phyloP scores from a whole-genome alignment of 179 eudicot genomes.

The Actinidia chinensis region DNA sequence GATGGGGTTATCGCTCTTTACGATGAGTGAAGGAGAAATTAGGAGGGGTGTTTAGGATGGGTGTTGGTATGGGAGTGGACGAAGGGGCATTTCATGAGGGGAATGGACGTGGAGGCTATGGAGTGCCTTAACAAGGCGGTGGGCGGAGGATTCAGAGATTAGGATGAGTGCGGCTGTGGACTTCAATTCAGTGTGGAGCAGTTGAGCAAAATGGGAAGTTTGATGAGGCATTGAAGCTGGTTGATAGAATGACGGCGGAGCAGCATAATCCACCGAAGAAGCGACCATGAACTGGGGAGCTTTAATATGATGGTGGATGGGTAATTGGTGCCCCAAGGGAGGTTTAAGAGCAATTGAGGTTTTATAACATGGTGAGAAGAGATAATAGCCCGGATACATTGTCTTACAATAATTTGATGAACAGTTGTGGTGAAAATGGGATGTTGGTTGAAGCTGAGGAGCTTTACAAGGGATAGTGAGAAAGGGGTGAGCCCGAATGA shows the following conservation, averaged over 20 bases:
- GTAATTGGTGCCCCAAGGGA: conserved; percentile 58
- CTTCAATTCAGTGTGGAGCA: conserved; percentile 71
- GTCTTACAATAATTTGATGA: conserved; percentile 79
- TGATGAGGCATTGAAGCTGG: conserved; percentile 66
- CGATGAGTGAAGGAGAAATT: conserved; percentile 73
- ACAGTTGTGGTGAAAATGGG: conserved; percentile 59
- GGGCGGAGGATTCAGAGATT: conserved; percentile 48
- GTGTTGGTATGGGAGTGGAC: conserved; percentile 70
- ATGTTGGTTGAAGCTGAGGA: conserved; percentile 75
- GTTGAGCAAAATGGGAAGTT: conserved; percentile 71
- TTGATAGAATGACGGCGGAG: conserved; percentile 65
- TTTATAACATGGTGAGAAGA: conserved; percentile 78
- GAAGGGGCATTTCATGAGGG: conserved; percentile 77
- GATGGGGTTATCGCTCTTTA: conserved; percentile 62
- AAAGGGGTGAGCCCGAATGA: conserved; percentile 81
- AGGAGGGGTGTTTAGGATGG: conserved; percentile 65
- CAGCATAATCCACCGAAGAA: conserved; percentile 75
- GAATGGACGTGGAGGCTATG: conserved; percentile 78
- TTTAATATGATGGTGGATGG: conserved; percentile 86
- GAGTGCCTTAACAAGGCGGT: conserved; percentile 44
- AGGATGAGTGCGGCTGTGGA: conserved; percentile 73
- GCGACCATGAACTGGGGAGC: conserved; percentile 76
- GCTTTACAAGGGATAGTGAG: conserved; percentile 60
- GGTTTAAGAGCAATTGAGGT: conserved; percentile 72
- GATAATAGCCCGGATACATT: conserved; percentile 73